Percentiles rank a stretch among this genome's conserved stretches.
Evolutionary conservation across 495 filamentous ascomycete genomes (phyloP).

Genomic region (Rusavskia elegans): DNA sequence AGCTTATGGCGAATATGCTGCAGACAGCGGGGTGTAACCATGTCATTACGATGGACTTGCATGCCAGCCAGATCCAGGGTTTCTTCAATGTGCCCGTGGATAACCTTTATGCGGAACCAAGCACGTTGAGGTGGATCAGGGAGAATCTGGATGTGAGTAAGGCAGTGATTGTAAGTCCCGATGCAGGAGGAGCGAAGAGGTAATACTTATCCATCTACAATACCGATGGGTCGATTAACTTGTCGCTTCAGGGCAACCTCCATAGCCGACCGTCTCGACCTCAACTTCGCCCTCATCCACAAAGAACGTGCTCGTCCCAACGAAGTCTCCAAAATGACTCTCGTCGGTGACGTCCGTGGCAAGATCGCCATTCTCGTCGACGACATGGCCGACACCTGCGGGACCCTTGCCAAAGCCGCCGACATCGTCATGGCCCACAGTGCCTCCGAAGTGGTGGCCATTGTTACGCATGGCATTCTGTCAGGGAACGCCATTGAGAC

Average conservation of each 20-base stretch:
- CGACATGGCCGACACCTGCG: slow-evolving; percentile 76
- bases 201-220: slow-evolving; percentile 19
- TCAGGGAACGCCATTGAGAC: slow-evolving; percentile 84
- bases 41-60: slow-evolving; percentile 76
- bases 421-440: slow-evolving; percentile 82
- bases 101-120: slow-evolving; percentile 92
- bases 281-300: slow-evolving; percentile 94
- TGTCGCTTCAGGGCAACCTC: slow-evolving; percentile 56
- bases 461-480: slow-evolving; percentile 92
- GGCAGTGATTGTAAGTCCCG: slow-evolving; percentile 88
- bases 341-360: slow-evolving; percentile 47
- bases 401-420: slow-evolving; percentile 84
- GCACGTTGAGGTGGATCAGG: slow-evolving; percentile 76
- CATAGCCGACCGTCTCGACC: slow-evolving; percentile 86
- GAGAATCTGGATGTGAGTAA: slow-evolving; percentile 72
- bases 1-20: slow-evolving; percentile 94
- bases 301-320: slow-evolving; percentile 93
- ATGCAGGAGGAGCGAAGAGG: slow-evolving; percentile 94
- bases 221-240: neutral
- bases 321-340: slow-evolving; percentile 90
- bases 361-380: slow-evolving; percentile 66
- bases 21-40: slow-evolving; percentile 82
- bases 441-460: slow-evolving; percentile 74
- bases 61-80: slow-evolving; percentile 57
- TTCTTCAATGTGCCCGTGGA: slow-evolving; percentile 99